Base-by-base conservation (phyloP, 129 eudicot genomes). In the Solidago caesia region DNA sequence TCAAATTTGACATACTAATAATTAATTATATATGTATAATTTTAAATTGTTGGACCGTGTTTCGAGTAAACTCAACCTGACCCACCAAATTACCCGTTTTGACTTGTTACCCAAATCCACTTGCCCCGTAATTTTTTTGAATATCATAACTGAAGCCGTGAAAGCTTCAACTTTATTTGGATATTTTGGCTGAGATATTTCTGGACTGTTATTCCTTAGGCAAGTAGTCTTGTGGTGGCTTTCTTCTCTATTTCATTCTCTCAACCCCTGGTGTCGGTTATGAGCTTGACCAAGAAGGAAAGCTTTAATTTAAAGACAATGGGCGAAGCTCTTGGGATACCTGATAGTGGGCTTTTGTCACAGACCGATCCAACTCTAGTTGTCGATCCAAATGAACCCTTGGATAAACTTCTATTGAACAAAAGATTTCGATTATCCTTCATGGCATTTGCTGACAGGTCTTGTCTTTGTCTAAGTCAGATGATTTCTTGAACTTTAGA, bases 371-470 rank as follows among this genome's bases (percentile, higher is more conserved):
- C 81, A 58, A 21, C 81, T 59, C 81, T 70, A 33, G 73, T 65
- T 79, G 72, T 87, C 47, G 83, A 85, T 75, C 86, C 87, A 51
- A 82, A 80, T 77, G 88, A 81, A 73, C 89, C 97, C 66, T 75
- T 92, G 68, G 93, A 89, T 77, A 89, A 87, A 80, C 96, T 92
- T 79, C 85, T 92, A 62, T 64, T 76, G 74, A 73, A 92, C 82
- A 85, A 79, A 82, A 87, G 85, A 84, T 92, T 92, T 68, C 91
- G 88, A n/a, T 85, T 77, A 56, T 92, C 97, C 16, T 92, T 89
- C 80, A 83, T 92, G 96, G 88, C 82, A 75, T 92, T 85, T 67
- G 96, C 97, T 33, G 96, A 92, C 87, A 92, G 97, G 96, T 92
- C 8, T 67, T 69, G 47, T 70, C 43, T 64, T 78, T 47, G 45